Evolutionary conservation across 768 basidiomycete species (phyloP).

Genomic region (Serendipita sp.): DNA sequence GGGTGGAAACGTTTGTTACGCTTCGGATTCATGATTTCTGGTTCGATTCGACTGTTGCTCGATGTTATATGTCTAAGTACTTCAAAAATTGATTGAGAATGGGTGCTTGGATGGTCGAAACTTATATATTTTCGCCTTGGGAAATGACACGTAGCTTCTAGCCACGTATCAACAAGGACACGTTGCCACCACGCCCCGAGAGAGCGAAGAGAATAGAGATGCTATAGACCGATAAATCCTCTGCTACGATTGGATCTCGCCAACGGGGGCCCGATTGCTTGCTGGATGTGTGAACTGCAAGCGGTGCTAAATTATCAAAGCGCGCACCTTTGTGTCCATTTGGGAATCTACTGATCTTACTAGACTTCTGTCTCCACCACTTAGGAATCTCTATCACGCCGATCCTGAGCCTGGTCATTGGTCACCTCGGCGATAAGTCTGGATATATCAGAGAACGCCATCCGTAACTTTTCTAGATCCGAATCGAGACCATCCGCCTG

Average conservation of each 20-base stretch:
- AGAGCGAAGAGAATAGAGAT: too few species aligned
- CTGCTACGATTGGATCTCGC: too few species aligned
- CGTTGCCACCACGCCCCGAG: too few species aligned
- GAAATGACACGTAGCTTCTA: neutral
- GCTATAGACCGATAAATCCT: too few species aligned
- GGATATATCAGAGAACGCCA: constrained; percentile 77
- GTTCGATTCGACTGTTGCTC: too few species aligned
- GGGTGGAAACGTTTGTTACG: neutral
- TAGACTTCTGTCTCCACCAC: neutral
- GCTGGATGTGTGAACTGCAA: too few species aligned
- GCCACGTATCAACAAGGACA: too few species aligned
- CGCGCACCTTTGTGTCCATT: neutral
- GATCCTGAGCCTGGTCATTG: neutral
- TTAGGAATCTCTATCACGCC: neutral
- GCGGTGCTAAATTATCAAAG: neutral
- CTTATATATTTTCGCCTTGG: neutral
- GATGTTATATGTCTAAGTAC: too few species aligned
- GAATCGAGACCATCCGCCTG: constrained; percentile 73
- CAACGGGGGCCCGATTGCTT: too few species aligned
- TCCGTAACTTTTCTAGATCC: constrained; percentile 66
- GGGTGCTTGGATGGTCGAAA: neutral
- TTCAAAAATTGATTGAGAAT: too few species aligned
- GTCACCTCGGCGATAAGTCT: constrained; percentile 43
- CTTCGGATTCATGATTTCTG: neutral
- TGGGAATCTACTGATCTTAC: neutral